Conservation (phyloP, 306 rosid genomes). For the Trifolium fragiferum region DNA sequence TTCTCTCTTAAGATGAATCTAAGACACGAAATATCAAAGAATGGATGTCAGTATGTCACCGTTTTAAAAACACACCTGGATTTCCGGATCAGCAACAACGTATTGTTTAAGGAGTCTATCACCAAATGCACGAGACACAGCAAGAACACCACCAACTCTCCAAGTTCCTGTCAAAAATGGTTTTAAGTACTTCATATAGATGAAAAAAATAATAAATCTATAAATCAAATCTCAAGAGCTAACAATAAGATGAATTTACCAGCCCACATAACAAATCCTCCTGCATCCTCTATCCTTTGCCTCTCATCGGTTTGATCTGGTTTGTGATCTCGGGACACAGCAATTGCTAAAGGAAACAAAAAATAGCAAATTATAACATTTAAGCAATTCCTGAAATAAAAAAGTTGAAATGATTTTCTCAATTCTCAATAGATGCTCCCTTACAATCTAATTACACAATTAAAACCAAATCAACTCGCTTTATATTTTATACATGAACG, state of each 20-base stretch:
- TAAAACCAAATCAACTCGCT: not conserved
- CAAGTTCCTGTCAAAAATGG: constrained; percentile 75
- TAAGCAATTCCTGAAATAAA: not conserved
- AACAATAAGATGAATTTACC: constrained; percentile 54
- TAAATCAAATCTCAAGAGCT: constrained; percentile 31
- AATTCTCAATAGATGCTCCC: constrained; percentile 10
- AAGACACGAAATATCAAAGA: constrained; percentile 31
- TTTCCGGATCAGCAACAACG: constrained; percentile 99
- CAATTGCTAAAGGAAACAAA: constrained; percentile 70
- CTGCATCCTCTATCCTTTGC: constrained; percentile 92
- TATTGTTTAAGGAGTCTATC: constrained; percentile 96
- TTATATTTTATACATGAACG: not conserved
- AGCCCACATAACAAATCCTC: constrained; percentile 99
- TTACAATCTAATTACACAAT: not conserved
- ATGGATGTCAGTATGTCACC: constrained; percentile 18
- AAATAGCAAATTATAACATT: constrained; percentile 14
- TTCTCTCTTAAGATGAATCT: constrained; percentile 32
- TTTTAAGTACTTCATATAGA: constrained; percentile 24
- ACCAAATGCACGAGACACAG: constrained; percentile 98
- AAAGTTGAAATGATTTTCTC: constrained; percentile 27
- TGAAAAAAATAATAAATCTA: not conserved
- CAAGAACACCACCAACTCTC: constrained; percentile 99
- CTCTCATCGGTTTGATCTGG: constrained; percentile 99
- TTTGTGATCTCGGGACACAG: constrained; percentile 98
- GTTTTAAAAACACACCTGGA: constrained; percentile 64